Evolutionary conservation across 2,329 filamentous ascomycete species (phyloP).

Genomic region (Amauroascus verrucosus): DNA sequence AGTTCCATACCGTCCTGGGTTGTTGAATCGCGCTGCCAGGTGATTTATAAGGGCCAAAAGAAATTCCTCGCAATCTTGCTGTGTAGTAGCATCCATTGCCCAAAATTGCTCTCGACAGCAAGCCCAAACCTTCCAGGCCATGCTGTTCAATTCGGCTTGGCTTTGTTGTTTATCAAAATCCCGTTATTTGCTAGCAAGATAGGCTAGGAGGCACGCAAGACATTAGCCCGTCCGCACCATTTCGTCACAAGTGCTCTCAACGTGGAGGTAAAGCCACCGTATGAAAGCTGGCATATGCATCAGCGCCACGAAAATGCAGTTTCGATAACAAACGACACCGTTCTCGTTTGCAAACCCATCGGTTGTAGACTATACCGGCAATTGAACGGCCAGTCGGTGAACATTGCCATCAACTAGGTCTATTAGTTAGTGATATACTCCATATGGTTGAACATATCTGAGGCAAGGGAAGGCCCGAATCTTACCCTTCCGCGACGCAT

Average conservation of each 20-base stretch:
- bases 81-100: background rate
- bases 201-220: conserved; percentile 8
- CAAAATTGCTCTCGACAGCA: conserved; percentile 6
- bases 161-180: background rate
- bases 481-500: conserved; percentile 11
- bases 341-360: conserved; percentile 12
- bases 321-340: conserved; percentile 14
- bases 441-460: background rate
- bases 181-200: conserved; percentile 12
- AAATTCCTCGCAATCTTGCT: conserved; percentile 15
- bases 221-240: background rate
- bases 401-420: conserved; percentile 9
- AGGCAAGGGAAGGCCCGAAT: too few relatives aligned
- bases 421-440: background rate
- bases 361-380: background rate
- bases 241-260: background rate
- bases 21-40: background rate
- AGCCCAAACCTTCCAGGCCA: conserved; percentile 1
- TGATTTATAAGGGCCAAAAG: conserved; percentile 6
- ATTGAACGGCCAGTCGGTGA: conserved; percentile 10
- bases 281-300: conserved; percentile 14
- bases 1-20: background rate
- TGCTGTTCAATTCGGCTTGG: background rate
- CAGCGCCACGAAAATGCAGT: conserved; percentile 11
- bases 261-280: conserved; percentile 13